Evolutionary conservation across 306 rosid genomes (phyloP), one percentile per base, ranked within the genome.

Genomic region (Pachyrhizus erosus): DNA sequence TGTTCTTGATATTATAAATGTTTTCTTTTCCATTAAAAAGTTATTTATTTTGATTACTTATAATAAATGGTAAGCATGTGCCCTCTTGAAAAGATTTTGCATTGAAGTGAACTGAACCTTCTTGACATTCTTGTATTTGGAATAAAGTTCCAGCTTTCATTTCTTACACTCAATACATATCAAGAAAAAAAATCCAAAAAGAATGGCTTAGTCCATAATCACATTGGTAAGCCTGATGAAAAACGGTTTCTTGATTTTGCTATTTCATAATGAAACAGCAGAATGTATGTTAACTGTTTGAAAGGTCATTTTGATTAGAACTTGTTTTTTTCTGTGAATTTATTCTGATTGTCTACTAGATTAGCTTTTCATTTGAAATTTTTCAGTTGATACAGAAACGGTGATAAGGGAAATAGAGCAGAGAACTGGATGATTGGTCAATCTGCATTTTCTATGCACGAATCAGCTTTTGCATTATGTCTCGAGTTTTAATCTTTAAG

Each of bases 401-500:
- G 54, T 31, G 40, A 42, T 1, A 10, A 29, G 76, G 39, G 24
- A 14, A 81, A 65, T 17, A 40, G 68, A 65, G 76, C 20, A 67
- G 61, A n/a, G n/a, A n/a, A n/a, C n/a, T n/a, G 2, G 49, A 26
- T 75, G 76, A 66, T 80, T 23, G 31, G 34, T 43, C 26, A 57
- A 73, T 26, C 11, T 12, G 4, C 48, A 12, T 77, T 58, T 49
- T 74, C 70, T 58, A 31, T 60, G 60, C 73, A 43, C 15, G n/a
- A n/a, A 31, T 3, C 39, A 73, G 55, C 26, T 40, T 60, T 57
- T 54, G 39, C 26, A 57, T 49, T 34, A 8, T 17, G 4, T 27
- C 77, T 76, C 70, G 62, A 18, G 37, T 66, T 66, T 61, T 78
- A 3, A 33, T 74, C 46, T 64, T 72, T 23, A 75, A 78, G 71